Evolutionary conservation across 768 basidiomycete genomes (phyloP).

Genomic region (Boletus tylopilopsis): DNA sequence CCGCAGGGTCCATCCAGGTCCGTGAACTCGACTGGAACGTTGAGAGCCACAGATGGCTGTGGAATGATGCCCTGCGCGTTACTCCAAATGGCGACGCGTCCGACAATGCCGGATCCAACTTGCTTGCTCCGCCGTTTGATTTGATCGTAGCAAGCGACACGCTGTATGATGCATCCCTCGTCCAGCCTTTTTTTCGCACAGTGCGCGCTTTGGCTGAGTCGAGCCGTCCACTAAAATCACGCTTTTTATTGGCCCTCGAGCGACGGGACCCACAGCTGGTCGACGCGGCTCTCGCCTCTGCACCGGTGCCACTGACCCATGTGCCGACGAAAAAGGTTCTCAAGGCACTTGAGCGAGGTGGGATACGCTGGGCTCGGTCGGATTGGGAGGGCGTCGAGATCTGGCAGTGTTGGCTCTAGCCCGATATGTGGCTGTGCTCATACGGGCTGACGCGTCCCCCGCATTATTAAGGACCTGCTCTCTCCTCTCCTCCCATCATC

Average conservation of each 20-base stretch:
- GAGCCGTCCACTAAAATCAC: not conserved
- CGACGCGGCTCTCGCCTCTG: conserved; percentile 53
- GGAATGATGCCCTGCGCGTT: conserved; percentile 38
- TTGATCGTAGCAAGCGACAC: conserved; percentile 84
- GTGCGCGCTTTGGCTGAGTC: conserved; percentile 48
- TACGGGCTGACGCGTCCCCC: conserved; percentile 30
- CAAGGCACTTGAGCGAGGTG: conserved; percentile 57
- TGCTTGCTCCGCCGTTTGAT: conserved; percentile 59
- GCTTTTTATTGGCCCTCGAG: conserved; percentile 58
- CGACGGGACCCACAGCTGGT: conserved; percentile 69
- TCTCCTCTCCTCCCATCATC: not conserved
- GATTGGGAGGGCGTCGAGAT: conserved; percentile 86
- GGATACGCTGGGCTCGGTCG: conserved; percentile 54
- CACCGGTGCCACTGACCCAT: conserved; percentile 55
- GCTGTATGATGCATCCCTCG: conserved; percentile 59
- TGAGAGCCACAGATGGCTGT: conserved; percentile 51
- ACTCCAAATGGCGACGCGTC: conserved; percentile 31
- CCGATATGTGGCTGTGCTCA: conserved; percentile 22
- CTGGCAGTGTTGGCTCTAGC: conserved; percentile 44
- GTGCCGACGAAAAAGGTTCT: conserved; percentile 56
- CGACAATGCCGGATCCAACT: conserved; percentile 11
- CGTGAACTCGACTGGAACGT: conserved; percentile 72
- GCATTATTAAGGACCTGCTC: conserved; percentile 19
- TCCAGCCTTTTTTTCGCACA: conserved; percentile 67
- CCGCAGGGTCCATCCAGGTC: conserved; percentile 50